phyloP scores from a whole-genome alignment of 768 basidiomycete species.

The Candolleomyces aberdarensis region DNA sequence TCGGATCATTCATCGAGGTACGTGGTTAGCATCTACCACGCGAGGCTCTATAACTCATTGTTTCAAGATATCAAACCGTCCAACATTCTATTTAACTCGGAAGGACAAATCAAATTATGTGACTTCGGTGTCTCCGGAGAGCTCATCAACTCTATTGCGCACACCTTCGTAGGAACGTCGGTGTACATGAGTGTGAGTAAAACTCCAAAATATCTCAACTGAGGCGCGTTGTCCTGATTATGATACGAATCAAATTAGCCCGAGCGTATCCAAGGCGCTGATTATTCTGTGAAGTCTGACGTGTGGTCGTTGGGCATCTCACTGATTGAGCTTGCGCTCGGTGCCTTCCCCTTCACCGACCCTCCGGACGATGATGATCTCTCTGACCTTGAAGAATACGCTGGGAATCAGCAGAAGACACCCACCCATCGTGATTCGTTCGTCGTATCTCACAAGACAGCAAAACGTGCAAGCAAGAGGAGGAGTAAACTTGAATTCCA shows the following conservation, averaged over 20 bases:
- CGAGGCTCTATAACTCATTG: background rate
- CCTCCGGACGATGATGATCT: conserved; percentile 48
- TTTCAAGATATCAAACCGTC: conserved; percentile 94
- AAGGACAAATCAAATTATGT: conserved; percentile 96
- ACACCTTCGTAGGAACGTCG: conserved; percentile 98
- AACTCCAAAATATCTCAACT: background rate
- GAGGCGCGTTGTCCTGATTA: background rate
- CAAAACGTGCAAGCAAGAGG: conserved; percentile 54
- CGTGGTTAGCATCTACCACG: conserved; percentile 17
- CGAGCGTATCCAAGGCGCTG: conserved; percentile 95
- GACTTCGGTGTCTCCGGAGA: conserved; percentile 99
- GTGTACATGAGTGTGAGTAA: conserved; percentile 96
- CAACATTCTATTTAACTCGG: conserved; percentile 93
- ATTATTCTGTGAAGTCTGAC: conserved; percentile 96
- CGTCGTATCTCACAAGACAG: conserved; percentile 38
- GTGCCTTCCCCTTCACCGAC: conserved; percentile 95
- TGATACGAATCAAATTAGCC: conserved; percentile 52
- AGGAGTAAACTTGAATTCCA: conserved; percentile 83
- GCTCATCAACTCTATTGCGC: conserved; percentile 96
- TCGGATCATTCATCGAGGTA: conserved; percentile 97
- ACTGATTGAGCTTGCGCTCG: conserved; percentile 95
- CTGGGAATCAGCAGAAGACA: conserved; percentile 18
- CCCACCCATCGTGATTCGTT: conserved; percentile 33
- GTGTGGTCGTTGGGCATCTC: conserved; percentile 98
- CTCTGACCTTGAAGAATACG: conserved; percentile 65